A percentile compares a stretch with the other conserved stretches of the same genome.
phyloP scores from a whole-genome alignment of 257 asterid genomes.

The Lantana camara region DNA sequence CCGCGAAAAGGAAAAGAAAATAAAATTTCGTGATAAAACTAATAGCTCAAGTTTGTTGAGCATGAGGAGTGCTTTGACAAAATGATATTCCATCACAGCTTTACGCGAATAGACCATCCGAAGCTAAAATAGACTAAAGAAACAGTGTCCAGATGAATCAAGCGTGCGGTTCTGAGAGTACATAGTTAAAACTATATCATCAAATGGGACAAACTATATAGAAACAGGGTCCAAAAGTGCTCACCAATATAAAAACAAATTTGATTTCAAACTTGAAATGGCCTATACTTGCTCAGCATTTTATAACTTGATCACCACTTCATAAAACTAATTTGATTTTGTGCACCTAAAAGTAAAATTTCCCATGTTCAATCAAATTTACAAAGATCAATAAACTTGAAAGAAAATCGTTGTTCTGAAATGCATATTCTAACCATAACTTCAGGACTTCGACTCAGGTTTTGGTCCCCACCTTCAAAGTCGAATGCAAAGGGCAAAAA shows the following conservation, averaged over 20 bases:
- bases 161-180: not conserved
- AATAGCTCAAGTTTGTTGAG: conserved; percentile 2
- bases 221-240: no score
- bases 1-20: no score
- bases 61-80: not conserved
- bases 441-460: not conserved
- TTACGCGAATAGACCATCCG: not conserved
- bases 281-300: not conserved
- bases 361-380: not conserved
- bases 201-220: not conserved
- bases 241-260: not conserved
- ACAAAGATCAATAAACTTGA: not conserved
- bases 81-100: not conserved
- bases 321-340: not conserved
- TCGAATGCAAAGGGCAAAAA: no score
- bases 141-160: not conserved
- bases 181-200: not conserved
- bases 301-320: not conserved
- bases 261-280: not conserved
- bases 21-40: not conserved
- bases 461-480: no score
- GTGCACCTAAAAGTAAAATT: not conserved
- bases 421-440: not conserved
- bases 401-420: no score
- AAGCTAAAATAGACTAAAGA: conserved; percentile 10